Base-by-base conservation (phyloP, 345 rosid genomes). In the Populus deltoides region DNA sequence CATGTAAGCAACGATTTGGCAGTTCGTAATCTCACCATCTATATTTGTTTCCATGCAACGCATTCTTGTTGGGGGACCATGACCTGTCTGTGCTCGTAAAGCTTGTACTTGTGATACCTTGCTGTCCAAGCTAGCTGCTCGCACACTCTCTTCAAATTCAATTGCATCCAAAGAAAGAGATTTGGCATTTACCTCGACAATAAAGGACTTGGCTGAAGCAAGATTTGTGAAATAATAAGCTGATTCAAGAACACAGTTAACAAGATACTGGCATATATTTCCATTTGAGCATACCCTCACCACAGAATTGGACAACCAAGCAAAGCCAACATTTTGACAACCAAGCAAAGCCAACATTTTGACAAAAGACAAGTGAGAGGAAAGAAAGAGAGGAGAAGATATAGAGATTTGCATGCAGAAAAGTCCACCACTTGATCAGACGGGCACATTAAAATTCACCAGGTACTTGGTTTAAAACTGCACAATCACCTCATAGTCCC, bases 131-230 rank as follows among this genome's bases (percentile, higher is more conserved):
- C 79, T 84, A 22, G 90, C 90, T 24, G 89, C 86, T 80, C 84
- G 81, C 93, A 90, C 86, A 69, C 84, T 85, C 78, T 87, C 85
- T 83, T 90, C 89, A 39, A 87, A 90, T 80, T 85, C 86, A 22
- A 75, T 81, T 81, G 86, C 97, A 76, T 86, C 86, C 68, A 90
- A 85, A 31, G 91, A 87, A 66, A 89, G 89, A 51, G 94, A 90
- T 31, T 87, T 88, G 57, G 90, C 87, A 63, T 80, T 87, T 68
- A 88, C 75, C 75, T 90, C 90, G 16, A 81, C 67, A 53, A 84
- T 83, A 77, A 89, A 86, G 51, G 92, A 78, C 86, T 83, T 88
- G 45, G 88, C 87, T 7, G 91, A 89, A 31, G 86, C 72, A 38
- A 89, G 81, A 87, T 33, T 33, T 33, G 35, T 33, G 35, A 33